A percentile compares a stretch with the other conserved stretches of the same genome.
Evolutionary conservation across 1,284 basidiomycete species (phyloP).

Genomic region (Trametes sp.): DNA sequence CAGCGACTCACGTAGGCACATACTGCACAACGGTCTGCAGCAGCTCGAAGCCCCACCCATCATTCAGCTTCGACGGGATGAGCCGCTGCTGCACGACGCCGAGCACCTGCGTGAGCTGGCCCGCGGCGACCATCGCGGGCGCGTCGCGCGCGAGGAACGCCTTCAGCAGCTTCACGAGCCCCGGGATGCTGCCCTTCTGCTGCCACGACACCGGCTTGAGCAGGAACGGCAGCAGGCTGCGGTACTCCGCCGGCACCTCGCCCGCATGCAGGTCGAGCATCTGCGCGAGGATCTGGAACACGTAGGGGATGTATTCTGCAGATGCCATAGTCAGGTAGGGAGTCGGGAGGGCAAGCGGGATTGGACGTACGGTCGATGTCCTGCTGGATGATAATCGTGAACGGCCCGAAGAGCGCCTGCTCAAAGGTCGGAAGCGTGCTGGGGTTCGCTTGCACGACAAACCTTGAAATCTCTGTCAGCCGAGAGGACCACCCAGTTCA

Average conservation of each 20-base stretch:
- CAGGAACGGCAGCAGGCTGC: conserved; percentile 81
- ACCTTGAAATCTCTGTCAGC: conserved; percentile 54
- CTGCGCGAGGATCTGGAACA: conserved; percentile 96
- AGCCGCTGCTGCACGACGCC: conserved; percentile 93
- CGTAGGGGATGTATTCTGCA: conserved; percentile 95
- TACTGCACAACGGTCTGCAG: conserved; percentile 80
- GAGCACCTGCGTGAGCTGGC: conserved; percentile 82
- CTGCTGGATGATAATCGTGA: conserved; percentile 88
- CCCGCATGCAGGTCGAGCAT: conserved; percentile 87
- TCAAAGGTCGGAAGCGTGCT: conserved; percentile 82
- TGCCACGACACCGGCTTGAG: conserved; percentile 92
- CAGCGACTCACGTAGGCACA: conserved; percentile 77
- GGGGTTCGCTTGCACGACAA: conserved; percentile 78
- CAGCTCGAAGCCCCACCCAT: conserved; percentile 91
- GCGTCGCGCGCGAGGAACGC: conserved; percentile 85
- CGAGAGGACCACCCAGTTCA: not conserved
- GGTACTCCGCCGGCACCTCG: conserved; percentile 81
- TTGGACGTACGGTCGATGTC: conserved; percentile 85
- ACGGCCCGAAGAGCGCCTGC: conserved; percentile 83
- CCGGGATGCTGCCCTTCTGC: conserved; percentile 95
- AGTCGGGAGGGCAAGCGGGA: not conserved
- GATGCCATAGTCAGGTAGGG: not conserved
- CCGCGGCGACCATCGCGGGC: conserved; percentile 70
- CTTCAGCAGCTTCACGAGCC: conserved; percentile 88
- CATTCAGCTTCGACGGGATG: conserved; percentile 89